Conservation (phyloP, 2,329 filamentous ascomycete genomes). For the Fusarium coicis region DNA sequence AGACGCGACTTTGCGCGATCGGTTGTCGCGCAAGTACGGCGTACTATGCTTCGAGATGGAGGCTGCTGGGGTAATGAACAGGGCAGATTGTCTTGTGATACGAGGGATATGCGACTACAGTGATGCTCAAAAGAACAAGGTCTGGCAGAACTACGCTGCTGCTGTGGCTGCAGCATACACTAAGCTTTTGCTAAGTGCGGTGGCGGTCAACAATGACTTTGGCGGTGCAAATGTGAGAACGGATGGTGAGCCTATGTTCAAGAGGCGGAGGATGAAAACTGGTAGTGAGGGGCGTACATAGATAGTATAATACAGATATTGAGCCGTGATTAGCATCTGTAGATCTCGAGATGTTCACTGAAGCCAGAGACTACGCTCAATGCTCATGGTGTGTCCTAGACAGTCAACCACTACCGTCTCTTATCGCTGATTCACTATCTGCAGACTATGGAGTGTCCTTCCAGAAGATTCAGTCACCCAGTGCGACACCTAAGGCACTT, state of each 20-base stretch:
- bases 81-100: background rate
- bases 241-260: background rate
- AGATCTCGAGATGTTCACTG: background rate
- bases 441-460: rapidly evolving
- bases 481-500: rapidly evolving
- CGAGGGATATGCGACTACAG: background rate
- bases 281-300: rapidly evolving
- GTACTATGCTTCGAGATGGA: background rate
- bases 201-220: background rate
- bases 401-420: background rate
- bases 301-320: too few species aligned
- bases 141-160: background rate
- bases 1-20: background rate
- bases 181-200: background rate
- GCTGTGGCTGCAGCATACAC: background rate
- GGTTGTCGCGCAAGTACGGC: background rate
- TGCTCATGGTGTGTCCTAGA: rapidly evolving
- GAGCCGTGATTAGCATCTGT: rapidly evolving
- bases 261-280: background rate
- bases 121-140: background rate
- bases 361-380: rapidly evolving
- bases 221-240: rapidly evolving
- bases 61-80: background rate
- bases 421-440: background rate
- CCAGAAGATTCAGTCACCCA: rapidly evolving